Evolutionary conservation across 2,329 filamentous ascomycete species (phyloP).

Genomic region (Exophiala alcalophila): DNA sequence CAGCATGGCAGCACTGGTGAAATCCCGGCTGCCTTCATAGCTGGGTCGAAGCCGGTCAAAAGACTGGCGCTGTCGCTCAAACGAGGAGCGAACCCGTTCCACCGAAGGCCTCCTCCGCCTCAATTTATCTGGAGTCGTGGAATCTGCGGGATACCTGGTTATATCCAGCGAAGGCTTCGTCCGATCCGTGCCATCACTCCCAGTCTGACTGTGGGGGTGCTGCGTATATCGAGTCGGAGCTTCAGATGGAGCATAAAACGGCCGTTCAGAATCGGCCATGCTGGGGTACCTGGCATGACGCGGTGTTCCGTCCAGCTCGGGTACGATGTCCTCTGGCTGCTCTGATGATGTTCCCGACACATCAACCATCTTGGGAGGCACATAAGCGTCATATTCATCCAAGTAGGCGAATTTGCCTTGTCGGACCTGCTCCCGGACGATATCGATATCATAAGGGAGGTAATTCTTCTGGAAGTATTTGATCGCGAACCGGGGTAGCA

Average conservation of each 20-base stretch:
- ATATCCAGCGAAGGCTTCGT: conserved; percentile 46
- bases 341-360: conserved; percentile 60
- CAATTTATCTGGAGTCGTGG: conserved; percentile 52
- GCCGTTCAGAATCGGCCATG: conserved; percentile 81
- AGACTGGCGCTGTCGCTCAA: conserved; percentile 78
- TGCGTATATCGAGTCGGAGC: conserved; percentile 73
- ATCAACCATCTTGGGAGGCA: conserved; percentile 47
- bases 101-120: conserved; percentile 53
- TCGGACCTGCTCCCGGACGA: conserved; percentile 86
- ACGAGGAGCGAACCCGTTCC: conserved; percentile 75
- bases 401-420: conserved; percentile 79
- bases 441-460: conserved; percentile 88
- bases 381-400: conserved; percentile 53
- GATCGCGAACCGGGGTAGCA: conserved; percentile 81
- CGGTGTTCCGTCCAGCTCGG: conserved; percentile 44
- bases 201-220: conserved; percentile 79
- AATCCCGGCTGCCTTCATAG: conserved; percentile 85
- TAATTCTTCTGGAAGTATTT: conserved; percentile 93
- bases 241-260: conserved; percentile 90
- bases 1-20: conserved; percentile 83
- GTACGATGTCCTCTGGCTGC: conserved; percentile 43
- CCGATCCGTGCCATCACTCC: conserved; percentile 91
- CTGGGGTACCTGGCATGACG: conserved; percentile 41
- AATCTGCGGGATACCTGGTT: conserved; percentile 50
- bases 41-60: conserved; percentile 82